These are phyloP conservation scores for Silene vulgaris DNA, from an alignment of 179 eudicot species.

Conservation along the genomic window DNA sequence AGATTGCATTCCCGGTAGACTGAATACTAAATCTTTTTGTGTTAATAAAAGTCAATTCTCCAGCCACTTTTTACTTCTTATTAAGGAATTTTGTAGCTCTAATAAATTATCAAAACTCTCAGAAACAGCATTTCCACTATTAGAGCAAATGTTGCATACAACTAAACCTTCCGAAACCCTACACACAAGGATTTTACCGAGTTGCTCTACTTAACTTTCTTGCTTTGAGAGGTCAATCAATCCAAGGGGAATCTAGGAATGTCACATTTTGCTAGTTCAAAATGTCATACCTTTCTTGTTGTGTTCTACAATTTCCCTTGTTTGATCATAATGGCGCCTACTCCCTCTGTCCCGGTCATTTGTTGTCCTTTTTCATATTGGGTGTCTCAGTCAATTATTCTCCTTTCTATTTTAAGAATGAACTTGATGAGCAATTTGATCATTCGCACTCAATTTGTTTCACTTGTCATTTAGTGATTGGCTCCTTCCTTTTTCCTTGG, in stretches of 20 bases:
- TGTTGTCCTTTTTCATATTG: too few relatives aligned
- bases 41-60: background rate
- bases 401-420: too few relatives aligned
- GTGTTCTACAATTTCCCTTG: background rate
- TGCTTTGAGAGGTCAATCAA: background rate
- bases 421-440: too few relatives aligned
- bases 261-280: background rate
- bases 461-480: too few relatives aligned
- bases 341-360: too few relatives aligned
- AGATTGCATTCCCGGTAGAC: background rate
- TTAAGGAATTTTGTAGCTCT: background rate
- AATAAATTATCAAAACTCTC: background rate
- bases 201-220: background rate
- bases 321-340: too few relatives aligned
- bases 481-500: too few relatives aligned
- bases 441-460: too few relatives aligned
- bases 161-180: background rate
- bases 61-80: background rate
- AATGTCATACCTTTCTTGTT: slow-evolving; percentile 6
- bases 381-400: too few relatives aligned
- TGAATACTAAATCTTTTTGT: background rate
- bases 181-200: background rate
- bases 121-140: background rate
- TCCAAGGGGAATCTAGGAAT: background rate
- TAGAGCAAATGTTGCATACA: background rate